Evolutionary conservation across 768 basidiomycete species (phyloP), one percentile per base, ranked within the genome.

Genomic region (Leccinellum albellum): DNA sequence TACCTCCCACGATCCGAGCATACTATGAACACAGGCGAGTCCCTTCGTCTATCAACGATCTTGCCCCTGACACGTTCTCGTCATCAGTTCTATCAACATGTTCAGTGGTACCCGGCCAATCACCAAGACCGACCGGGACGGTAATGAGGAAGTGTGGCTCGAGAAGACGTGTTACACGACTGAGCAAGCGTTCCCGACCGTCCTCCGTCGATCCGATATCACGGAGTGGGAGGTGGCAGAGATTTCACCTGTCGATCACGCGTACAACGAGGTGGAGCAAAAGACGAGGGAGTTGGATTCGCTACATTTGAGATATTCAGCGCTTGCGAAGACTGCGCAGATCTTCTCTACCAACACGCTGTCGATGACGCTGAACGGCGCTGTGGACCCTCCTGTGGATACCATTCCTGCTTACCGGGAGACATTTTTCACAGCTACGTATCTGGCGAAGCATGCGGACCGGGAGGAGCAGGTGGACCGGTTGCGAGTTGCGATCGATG

Each of bases 101-200:
- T 98, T 98, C 75, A 89, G 88, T 53, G 88, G 83, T 51, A 83
- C 82, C 1, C 81, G 90, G 6, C 85, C 86, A 31, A 74, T 89
- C 45, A 80, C 82, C 54, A 91, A 86, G 68, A 68, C 76, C 9
- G 81, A 78, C 52, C 78, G 82, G 26, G 86, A 90, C 61, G 85
- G 85, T 8, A 76, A 74, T 28, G 87, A 90, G 68, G 89, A 91
- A 69, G 71, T 81, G 1, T 97, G 94, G 94, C 73, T 87, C 0
- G 94, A 97, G 69, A 98, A 96, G 76, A 92, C 89, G 0, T 86
- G 83, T 64, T 88, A 84, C 67, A 89, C 86, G 3, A 94, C 91
- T 0, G 91, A 94, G 71, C 89, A 93, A 63, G 80, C 84, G 4
- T 94, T 95, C 74, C 96, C 96, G 0, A 94, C 94, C 0, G 89